These are phyloP conservation scores for Marchantia paleacea DNA, from an alignment of 225 moss, liverwort and hornwort species.

Conservation along the genomic window DNA sequence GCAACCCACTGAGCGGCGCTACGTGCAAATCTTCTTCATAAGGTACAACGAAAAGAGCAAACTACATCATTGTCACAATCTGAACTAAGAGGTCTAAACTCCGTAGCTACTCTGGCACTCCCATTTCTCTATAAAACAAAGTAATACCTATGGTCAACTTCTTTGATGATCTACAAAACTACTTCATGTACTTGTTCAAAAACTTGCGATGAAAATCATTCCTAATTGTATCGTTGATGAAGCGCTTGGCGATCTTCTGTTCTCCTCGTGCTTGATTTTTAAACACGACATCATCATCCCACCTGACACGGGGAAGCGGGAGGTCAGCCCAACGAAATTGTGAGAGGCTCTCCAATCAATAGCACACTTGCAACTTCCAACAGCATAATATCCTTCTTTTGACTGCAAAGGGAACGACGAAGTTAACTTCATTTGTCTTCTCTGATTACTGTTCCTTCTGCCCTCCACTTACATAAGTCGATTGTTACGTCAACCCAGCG, in stretches of 20 bases:
- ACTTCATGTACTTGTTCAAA: slow-evolving; percentile 98
- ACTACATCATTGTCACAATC: slow-evolving; percentile 1
- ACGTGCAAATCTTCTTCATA: not conserved
- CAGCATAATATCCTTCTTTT: not conserved
- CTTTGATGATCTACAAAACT: slow-evolving; percentile 8
- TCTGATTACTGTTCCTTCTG: not conserved
- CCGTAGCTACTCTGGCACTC: not conserved
- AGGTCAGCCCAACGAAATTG: not conserved
- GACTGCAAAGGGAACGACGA: not conserved
- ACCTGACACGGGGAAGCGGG: slow-evolving; percentile 42
- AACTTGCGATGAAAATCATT: slow-evolving; percentile 99
- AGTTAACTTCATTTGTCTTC: not conserved
- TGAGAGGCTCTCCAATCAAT: slow-evolving; percentile 31
- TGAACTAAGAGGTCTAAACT: not conserved
- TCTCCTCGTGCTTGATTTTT: slow-evolving; percentile 97
- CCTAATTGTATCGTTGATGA: slow-evolving; percentile 95
- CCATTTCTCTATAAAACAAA: not conserved
- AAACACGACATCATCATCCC: slow-evolving; percentile 98
- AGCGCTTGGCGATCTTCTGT: slow-evolving; percentile 77
- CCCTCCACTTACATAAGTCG: not conserved
- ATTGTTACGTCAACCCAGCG: not conserved
- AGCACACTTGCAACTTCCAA: not conserved
- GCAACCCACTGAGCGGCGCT: no score
- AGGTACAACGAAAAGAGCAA: not conserved
- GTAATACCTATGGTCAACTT: no score